Base-by-base conservation (phyloP, 1,139 yeast genomes). In the Sugiyamaella japonica region DNA sequence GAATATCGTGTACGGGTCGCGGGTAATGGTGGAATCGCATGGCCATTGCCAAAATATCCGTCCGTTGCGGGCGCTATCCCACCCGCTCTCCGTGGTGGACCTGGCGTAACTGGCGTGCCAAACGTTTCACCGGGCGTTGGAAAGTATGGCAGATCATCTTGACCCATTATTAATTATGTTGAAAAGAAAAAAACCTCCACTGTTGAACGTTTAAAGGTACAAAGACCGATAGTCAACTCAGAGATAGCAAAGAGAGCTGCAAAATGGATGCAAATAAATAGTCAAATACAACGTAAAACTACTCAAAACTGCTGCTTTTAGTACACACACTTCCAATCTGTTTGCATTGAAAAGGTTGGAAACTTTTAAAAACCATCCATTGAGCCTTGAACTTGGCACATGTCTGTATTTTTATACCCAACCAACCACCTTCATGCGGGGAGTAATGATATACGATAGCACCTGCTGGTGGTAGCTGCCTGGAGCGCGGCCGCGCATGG, bases 101-200 rank as follows among this genome's bases (percentile, higher is more conserved):
- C 13, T 20, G 23, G 32, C 37, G 48, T 41, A 40, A 48, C 9
- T 29, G 52, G 49, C 36, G 45, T 12, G 10, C 62, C 66, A 58
- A 63, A 64, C 42, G 66, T 61, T 50, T 64, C 67, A 23, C 54
- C 56, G 8, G 67, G 66, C 16, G 67, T 64, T 25, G 67, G 67
- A 54, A 64, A 64, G 8, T 59, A 54, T 16, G 68, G 68, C 42
- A 65, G 56, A 42, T 63, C 65, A 59, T 65, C 68, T 52, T 55
- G 55, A 37, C 65, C 66, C 65, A 62, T 62, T 40, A 43, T 54
- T 13, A 38, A 37, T n/a, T n/a, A n/a, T n/a, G n/a, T n/a, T n/a
- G n/a, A n/a, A n/a, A n/a, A n/a, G n/a, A n/a, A n/a, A n/a, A n/a
- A n/a, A n/a, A n/a, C n/a, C n/a, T n/a, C n/a, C n/a, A n/a, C n/a